Base-by-base conservation (phyloP, 306 rosid genomes). In the Malus fusca region DNA sequence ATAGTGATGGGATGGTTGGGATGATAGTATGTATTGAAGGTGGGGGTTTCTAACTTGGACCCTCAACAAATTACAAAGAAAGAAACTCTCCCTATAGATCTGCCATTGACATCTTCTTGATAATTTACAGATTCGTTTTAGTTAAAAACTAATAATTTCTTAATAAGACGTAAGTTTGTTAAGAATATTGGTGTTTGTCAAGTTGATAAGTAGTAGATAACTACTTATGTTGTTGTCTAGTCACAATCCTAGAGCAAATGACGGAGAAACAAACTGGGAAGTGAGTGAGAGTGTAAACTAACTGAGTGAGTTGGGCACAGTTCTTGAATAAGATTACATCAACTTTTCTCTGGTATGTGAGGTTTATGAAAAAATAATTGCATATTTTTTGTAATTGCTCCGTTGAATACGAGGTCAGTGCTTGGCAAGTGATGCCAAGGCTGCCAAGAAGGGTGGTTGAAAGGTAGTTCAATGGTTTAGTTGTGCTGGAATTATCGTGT, bases 231-330 rank as follows among this genome's bases (percentile, higher is more conserved):
- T 17, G 76, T 55, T 77, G 72, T 35, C 42, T n/a, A 25, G 84
- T 86, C 85, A 12, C 70, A 64, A 74, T 87, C 87, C 25, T 51
- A 44, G 31, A 81, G 73, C 79, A 56, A 26, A 73, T 17, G 67
- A 79, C 44, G 66, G 19, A 18, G 9, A 25, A 31, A 26, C 37
- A 25, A 22, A 61, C 66, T n/a, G n/a, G 55, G 23, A 58, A 44
- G 48, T 28, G 63, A 48, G 19, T 4, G 48, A 12, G 53, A 48
- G 19, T 4, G 53, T 48, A 48, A 48, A 48, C 53, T 48, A 48
- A 46, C 4, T 15, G 53, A 59, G 51, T 77, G 70, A 2, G 40
- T 44, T 61, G 81, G 63, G 63, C 12, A 58, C 63, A 8, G 1
- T 22, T 11, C 19, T 26, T 26, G 66, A 28, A 61, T 61, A 12